Conservation (phyloP, 495 filamentous ascomycete species). For the Neurospora sp. region DNA sequence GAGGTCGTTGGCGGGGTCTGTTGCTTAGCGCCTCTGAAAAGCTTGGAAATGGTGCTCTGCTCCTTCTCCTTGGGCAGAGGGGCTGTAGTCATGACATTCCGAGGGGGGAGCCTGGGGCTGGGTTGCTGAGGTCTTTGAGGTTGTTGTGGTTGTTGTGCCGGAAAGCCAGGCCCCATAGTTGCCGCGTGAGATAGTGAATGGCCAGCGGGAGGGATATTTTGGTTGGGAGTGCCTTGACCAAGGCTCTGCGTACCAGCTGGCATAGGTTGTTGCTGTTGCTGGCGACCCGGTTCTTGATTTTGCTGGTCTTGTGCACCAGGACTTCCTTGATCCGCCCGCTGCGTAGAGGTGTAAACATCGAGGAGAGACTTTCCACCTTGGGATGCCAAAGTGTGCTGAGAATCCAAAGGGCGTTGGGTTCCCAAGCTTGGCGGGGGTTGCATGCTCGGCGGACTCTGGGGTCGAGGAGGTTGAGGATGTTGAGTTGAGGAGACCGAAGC, state of each 20-base stretch:
- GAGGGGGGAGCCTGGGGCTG: neutral
- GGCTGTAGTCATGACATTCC: conserved; percentile 4
- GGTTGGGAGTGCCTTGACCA: neutral
- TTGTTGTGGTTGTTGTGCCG: neutral
- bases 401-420: neutral
- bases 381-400: neutral
- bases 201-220: neutral
- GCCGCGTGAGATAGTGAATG: neutral
- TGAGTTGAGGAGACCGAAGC: conserved; percentile 1
- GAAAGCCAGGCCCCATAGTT: neutral
- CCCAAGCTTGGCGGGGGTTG: neutral
- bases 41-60: conserved; percentile 24
- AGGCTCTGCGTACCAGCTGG: neutral
- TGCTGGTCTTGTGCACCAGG: neutral
- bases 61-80: conserved; percentile 14
- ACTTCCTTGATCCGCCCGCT: neutral
- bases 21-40: conserved; percentile 19
- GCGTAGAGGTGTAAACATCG: neutral
- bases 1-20: conserved; percentile 6
- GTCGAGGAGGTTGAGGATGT: neutral
- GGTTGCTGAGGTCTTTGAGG: neutral
- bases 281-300: neutral
- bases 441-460: neutral
- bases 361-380: neutral
- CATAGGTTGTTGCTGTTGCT: neutral